These are phyloP conservation scores for Metschnikowia kunwiensis DNA, from an alignment of 805 yeast genomes.

Conservation along the genomic window DNA sequence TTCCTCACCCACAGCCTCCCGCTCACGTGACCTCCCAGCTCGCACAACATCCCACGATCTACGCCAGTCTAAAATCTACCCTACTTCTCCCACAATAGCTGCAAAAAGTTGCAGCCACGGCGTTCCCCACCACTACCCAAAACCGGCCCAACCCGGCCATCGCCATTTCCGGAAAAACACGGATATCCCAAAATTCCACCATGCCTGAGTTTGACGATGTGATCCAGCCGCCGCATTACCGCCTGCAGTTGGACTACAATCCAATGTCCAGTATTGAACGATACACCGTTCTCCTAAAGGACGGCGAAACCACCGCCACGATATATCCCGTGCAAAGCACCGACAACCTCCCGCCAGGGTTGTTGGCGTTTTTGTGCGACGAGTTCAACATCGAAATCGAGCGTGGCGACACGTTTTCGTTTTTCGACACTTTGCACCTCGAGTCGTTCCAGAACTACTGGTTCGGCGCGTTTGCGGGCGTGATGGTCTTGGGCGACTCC, in stretches of 20 bases:
- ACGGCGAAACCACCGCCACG: constrained; percentile 90
- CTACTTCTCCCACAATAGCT: constrained; percentile 8
- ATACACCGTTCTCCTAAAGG: constrained; percentile 75
- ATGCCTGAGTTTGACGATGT: constrained; percentile 54
- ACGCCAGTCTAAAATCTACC: constrained; percentile 34
- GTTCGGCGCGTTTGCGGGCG: constrained; percentile 83
- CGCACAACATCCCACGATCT: constrained; percentile 15
- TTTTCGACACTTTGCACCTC: constrained; percentile 72
- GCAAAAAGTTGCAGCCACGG: constrained; percentile 15
- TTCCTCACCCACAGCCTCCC: background rate
- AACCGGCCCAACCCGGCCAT: too few species aligned
- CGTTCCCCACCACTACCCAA: too few species aligned
- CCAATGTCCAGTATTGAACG: constrained; percentile 48
- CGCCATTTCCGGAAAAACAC: too few species aligned
- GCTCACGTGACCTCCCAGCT: background rate
- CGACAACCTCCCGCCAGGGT: constrained; percentile 69
- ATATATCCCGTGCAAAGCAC: constrained; percentile 77
- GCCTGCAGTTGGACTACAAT: constrained; percentile 41
- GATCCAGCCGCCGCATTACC: constrained; percentile 43
- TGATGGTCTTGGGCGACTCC: constrained; percentile 73
- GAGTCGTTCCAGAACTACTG: constrained; percentile 81
- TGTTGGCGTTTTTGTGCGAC: constrained; percentile 78
- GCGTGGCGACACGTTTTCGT: constrained; percentile 83
- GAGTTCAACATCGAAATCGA: constrained; percentile 92
- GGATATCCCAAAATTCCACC: too few species aligned